Evolutionary conservation across 176 grass and related monocot genomes (phyloP).

Genomic region (Avena atlantica): DNA sequence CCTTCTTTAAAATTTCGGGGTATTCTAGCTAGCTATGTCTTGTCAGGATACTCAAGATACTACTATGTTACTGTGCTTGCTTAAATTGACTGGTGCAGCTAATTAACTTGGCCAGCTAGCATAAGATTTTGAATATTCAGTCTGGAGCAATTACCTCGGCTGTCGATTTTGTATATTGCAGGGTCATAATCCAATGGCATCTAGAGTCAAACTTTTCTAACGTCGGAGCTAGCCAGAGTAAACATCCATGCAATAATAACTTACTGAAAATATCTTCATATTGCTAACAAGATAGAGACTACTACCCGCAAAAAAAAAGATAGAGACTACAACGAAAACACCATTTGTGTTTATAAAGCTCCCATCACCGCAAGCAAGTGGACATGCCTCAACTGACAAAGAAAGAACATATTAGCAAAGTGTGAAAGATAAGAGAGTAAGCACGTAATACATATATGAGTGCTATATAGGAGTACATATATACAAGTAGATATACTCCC

Average conservation of each 20-base stretch:
- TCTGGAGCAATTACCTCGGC: background rate
- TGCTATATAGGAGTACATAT: no score
- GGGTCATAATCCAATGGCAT: background rate
- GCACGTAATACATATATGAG: background rate
- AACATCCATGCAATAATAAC: background rate
- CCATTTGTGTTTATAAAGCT: background rate
- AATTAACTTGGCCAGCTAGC: background rate
- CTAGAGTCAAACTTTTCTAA: background rate
- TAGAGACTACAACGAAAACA: background rate
- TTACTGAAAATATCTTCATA: background rate
- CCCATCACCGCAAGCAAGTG: background rate
- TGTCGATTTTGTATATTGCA: constrained; percentile 1
- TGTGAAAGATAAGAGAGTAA: background rate
- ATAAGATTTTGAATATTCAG: constrained; percentile 9
- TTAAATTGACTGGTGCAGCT: background rate
- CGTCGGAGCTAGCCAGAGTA: background rate
- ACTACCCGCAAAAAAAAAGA: no score
- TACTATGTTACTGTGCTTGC: background rate
- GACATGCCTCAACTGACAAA: background rate
- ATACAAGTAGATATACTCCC: no score
- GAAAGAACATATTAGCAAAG: background rate
- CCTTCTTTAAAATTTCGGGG: background rate
- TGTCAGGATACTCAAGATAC: background rate
- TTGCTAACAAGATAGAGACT: background rate
- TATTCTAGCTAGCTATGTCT: background rate